Percentiles rank a stretch among this genome's conserved stretches.
These are phyloP conservation scores for Penicillium sp. DNA, from an alignment of 2,329 filamentous ascomycete genomes.

Conservation along the genomic window DNA sequence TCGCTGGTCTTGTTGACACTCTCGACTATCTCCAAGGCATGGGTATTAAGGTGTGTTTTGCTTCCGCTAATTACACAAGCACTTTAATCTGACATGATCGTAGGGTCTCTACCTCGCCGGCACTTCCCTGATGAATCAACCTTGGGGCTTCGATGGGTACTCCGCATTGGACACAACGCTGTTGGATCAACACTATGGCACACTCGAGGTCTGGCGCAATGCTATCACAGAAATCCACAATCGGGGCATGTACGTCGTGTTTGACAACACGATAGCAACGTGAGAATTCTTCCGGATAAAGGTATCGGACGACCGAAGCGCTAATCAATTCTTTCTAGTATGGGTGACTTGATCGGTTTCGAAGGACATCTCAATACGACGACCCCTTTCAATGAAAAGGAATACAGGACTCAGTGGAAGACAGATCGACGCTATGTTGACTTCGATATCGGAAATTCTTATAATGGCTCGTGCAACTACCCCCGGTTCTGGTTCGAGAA, in stretches of 20 bases:
- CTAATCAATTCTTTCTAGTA: slow-evolving; percentile 12
- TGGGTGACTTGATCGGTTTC: slow-evolving; percentile 68
- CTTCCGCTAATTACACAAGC: background rate
- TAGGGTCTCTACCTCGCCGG: slow-evolving; percentile 66
- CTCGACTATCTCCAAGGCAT: slow-evolving; percentile 68
- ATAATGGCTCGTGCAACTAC: slow-evolving; percentile 60
- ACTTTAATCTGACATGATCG: background rate
- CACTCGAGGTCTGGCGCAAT: slow-evolving; percentile 60
- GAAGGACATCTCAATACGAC: slow-evolving; percentile 63
- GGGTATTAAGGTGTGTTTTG: slow-evolving; percentile 60
- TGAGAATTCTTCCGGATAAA: slow-evolving; percentile 37
- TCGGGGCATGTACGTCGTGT: slow-evolving; percentile 66
- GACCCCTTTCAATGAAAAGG: slow-evolving; percentile 58
- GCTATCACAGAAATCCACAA: slow-evolving; percentile 64
- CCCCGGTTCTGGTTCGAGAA: slow-evolving; percentile 66
- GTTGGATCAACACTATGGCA: slow-evolving; percentile 66
- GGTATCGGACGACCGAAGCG: too few species aligned
- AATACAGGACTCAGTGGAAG: slow-evolving; percentile 64
- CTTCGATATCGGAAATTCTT: slow-evolving; percentile 59
- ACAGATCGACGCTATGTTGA: slow-evolving; percentile 59
- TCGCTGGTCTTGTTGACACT: slow-evolving; percentile 61
- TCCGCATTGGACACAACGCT: slow-evolving; percentile 65
- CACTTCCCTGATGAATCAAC: slow-evolving; percentile 65
- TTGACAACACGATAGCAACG: slow-evolving; percentile 70
- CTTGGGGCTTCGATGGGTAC: slow-evolving; percentile 67